These are phyloP conservation scores for Coniochaeta prunicola DNA, from an alignment of 2,329 filamentous ascomycete species.

Conservation along the genomic window DNA sequence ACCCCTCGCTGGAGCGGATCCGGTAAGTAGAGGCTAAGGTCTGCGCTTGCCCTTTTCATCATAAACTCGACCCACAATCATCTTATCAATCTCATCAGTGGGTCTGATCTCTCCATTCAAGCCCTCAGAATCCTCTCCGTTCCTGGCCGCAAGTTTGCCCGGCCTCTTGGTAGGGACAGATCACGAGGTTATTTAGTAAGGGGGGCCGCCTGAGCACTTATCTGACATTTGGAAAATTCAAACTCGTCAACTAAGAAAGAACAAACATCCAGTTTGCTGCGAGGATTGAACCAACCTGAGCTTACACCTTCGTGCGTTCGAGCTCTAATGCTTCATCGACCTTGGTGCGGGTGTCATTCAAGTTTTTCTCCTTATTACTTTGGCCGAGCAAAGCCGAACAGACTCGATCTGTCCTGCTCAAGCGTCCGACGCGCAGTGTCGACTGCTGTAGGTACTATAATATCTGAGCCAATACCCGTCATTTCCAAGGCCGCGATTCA, in stretches of 20 bases:
- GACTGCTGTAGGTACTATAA: no score
- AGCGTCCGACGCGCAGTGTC: background rate
- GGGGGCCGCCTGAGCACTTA: background rate
- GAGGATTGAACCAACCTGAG: background rate
- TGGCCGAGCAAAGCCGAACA: background rate
- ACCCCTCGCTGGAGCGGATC: background rate
- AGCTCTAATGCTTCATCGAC: background rate
- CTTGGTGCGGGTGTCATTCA: background rate
- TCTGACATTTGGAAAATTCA: background rate
- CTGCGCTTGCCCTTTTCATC: background rate
- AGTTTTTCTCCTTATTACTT: background rate
- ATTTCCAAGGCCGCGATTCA: background rate
- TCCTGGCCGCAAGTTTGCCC: background rate
- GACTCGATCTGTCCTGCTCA: background rate
- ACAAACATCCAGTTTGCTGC: background rate
- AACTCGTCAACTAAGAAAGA: background rate
- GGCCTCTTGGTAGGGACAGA: background rate
- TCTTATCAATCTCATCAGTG: slow-evolving; percentile 19
- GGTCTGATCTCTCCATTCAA: background rate
- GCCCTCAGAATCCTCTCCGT: background rate
- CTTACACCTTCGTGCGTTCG: background rate
- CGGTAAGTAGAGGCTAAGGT: background rate
- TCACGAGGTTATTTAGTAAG: background rate
- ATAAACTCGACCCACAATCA: slow-evolving; percentile 9
- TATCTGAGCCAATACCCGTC: background rate